A percentile compares a stretch with the other conserved stretches of the same genome.
These are phyloP conservation scores for Candolleomyces eurysporus DNA, from an alignment of 768 basidiomycete species.

Conservation along the genomic window DNA sequence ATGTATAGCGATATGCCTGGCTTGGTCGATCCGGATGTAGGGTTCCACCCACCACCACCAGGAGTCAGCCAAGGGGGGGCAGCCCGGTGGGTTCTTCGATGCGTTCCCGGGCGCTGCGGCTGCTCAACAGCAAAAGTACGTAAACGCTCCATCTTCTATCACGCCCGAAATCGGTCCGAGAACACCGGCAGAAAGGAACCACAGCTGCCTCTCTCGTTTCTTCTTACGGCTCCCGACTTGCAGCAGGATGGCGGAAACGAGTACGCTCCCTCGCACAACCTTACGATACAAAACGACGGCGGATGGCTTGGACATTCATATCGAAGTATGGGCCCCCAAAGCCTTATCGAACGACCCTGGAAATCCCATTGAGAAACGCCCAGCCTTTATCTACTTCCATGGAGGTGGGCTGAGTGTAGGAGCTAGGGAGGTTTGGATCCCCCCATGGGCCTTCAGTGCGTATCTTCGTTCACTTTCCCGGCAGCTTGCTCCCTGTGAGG, in stretches of 20 bases:
- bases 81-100: conserved; percentile 21
- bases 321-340: conserved; percentile 6
- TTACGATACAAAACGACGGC: conserved; percentile 4
- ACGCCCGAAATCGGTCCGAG: too few relatives aligned
- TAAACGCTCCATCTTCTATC: not conserved
- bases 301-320: conserved; percentile 5
- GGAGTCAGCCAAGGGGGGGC: conserved; percentile 31
- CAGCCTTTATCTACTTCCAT: conserved; percentile 44
- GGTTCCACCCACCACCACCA: conserved; percentile 31
- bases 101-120: conserved; percentile 13
- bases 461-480: too few relatives aligned
- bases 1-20: conserved; percentile 19
- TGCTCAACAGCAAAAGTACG: not conserved
- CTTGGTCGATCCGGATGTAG: conserved; percentile 16
- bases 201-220: too few relatives aligned
- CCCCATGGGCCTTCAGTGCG: conserved; percentile 58
- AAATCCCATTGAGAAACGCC: conserved; percentile 13
- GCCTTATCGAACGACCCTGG: not conserved
- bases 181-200: too few relatives aligned
- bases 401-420: conserved; percentile 63
- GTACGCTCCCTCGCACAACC: not conserved
- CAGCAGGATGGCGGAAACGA: not conserved
- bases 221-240: too few relatives aligned
- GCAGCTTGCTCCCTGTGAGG: not conserved
- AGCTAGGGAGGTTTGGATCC: conserved; percentile 59